Conservation (phyloP, 768 basidiomycete genomes). For the Naganishia vaughanmartiniae region DNA sequence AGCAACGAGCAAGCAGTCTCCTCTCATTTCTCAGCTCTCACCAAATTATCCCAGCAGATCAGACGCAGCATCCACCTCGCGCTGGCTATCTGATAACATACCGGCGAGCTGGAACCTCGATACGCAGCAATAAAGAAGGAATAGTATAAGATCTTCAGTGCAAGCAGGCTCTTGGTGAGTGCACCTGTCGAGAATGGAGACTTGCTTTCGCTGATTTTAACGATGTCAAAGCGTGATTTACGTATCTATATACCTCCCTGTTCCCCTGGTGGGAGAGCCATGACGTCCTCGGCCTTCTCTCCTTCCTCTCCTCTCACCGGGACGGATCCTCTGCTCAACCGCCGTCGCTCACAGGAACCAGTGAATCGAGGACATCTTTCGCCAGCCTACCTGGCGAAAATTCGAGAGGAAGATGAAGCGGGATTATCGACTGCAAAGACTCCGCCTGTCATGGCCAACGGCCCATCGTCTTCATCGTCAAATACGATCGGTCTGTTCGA, state of each 20-base stretch:
- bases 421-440: neutral
- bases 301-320: conserved; percentile 13
- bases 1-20: neutral
- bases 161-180: neutral
- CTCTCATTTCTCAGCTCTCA: neutral
- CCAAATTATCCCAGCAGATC: neutral
- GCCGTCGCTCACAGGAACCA: conserved; percentile 17
- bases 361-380: conserved; percentile 6
- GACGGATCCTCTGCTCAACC: neutral
- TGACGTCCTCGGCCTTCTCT: neutral
- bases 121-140: neutral
- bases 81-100: neutral
- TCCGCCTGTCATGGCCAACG: neutral
- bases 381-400: conserved; percentile 6
- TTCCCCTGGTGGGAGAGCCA: conserved; percentile 4
- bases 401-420: conserved; percentile 10
- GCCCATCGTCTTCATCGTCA: neutral
- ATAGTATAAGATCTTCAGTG: neutral
- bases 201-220: neutral
- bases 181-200: neutral
- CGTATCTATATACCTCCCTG: neutral
- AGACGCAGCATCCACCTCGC: neutral
- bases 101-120: neutral
- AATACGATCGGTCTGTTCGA: conserved; percentile 3
- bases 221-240: neutral